These are phyloP conservation scores for Pseudogymnoascus sp. DNA, from an alignment of 2,329 filamentous ascomycete genomes.

Conservation along the genomic window DNA sequence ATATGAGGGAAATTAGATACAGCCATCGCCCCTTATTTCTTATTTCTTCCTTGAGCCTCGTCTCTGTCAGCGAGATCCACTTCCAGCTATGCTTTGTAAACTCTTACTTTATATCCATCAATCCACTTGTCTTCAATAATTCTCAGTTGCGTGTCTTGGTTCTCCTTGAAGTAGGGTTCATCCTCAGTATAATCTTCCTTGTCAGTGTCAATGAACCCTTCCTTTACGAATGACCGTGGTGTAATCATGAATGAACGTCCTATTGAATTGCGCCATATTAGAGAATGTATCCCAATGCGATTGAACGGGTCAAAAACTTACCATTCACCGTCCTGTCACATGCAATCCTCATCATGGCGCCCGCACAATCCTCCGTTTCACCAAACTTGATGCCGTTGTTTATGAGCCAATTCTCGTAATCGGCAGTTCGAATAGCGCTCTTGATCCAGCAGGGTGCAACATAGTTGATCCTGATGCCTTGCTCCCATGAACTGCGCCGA, in stretches of 20 bases:
- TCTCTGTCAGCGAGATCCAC: background rate
- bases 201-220: conserved; percentile 34
- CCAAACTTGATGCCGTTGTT: conserved; percentile 33
- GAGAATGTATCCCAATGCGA: conserved; percentile 11
- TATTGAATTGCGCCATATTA: conserved; percentile 10
- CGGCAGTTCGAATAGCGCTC: conserved; percentile 25
- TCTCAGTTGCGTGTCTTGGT: conserved; percentile 32
- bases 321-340: conserved; percentile 28
- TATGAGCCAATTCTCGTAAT: conserved; percentile 34
- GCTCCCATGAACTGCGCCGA: conserved; percentile 31
- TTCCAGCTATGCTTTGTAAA: conserved; percentile 25
- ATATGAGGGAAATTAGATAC: background rate
- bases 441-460: conserved; percentile 36
- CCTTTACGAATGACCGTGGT: conserved; percentile 30
- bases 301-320: conserved; percentile 11
- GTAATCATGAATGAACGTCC: conserved; percentile 35
- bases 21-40: background rate
- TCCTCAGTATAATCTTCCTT: conserved; percentile 31
- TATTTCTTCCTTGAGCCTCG: conserved; percentile 4
- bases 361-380: conserved; percentile 22
- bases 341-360: conserved; percentile 29
- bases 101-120: conserved; percentile 29
- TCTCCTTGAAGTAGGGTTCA: conserved; percentile 32
- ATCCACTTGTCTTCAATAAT: conserved; percentile 36
- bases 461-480: conserved; percentile 39